These are phyloP conservation scores for Daldinia concentrica DNA, from an alignment of 495 filamentous ascomycete species.

Conservation along the genomic window DNA sequence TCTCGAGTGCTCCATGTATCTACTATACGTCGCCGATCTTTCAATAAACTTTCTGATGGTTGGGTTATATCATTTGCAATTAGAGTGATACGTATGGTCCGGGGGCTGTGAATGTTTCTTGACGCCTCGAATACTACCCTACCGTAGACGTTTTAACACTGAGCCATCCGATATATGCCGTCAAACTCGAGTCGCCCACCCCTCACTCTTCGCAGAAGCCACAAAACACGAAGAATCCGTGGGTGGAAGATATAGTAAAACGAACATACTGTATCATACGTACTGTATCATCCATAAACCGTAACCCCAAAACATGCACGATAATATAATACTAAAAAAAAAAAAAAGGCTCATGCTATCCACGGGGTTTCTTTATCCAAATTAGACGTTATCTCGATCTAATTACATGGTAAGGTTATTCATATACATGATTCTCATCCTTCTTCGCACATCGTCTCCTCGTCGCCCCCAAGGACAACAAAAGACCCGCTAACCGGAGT, in stretches of 20 bases:
- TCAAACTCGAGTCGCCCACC: neutral
- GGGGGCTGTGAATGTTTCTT: slow-evolving; percentile 1
- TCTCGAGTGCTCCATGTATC: neutral
- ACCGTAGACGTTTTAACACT: neutral
- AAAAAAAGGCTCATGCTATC: neutral
- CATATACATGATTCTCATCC: slow-evolving; percentile 33
- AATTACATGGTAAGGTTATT: slow-evolving; percentile 18
- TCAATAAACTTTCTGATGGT: slow-evolving; percentile 13
- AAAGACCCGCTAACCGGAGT: slow-evolving; percentile 13
- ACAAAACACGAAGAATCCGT: neutral
- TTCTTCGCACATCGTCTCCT: slow-evolving; percentile 30
- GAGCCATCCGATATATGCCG: slow-evolving; percentile 11
- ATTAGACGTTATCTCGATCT: slow-evolving; percentile 24
- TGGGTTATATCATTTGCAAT: neutral
- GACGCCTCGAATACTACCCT: slow-evolving; percentile 2
- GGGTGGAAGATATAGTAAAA: neutral
- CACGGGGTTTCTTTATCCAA: slow-evolving; percentile 17
- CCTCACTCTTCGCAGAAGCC: slow-evolving; percentile 8
- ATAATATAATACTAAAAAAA: neutral
- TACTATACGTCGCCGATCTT: neutral
- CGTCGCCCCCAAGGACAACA: slow-evolving; percentile 16
- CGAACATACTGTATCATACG: too few species aligned
- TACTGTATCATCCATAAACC: neutral
- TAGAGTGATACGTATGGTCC: neutral
- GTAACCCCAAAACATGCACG: neutral